phyloP scores from a whole-genome alignment of 805 yeast species.

The Schizosaccharomyces cryophilus region DNA sequence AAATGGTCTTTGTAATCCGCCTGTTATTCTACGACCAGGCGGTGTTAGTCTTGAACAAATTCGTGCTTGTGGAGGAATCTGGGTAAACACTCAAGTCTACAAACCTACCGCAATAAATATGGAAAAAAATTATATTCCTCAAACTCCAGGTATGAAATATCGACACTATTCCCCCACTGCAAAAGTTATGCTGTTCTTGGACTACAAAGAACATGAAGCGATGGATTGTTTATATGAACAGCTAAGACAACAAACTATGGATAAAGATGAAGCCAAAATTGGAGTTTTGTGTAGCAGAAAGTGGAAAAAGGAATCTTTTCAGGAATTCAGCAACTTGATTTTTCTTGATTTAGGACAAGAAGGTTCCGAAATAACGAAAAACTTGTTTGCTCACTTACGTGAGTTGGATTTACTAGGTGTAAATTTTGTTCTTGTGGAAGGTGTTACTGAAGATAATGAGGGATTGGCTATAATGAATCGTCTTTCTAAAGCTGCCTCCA shows the following conservation, averaged over 20 bases:
- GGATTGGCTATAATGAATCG: conserved; percentile 93
- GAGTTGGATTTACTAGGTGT: conserved; percentile 46
- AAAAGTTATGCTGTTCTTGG: conserved; percentile 32
- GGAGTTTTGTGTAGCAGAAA: not conserved
- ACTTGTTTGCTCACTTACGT: conserved; percentile 47
- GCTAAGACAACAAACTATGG: not conserved
- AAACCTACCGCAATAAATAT: conserved; percentile 35
- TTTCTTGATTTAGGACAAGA: conserved; percentile 18
- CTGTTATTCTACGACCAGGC: conserved; percentile 79
- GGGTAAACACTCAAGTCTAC: conserved; percentile 33
- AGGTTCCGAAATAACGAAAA: conserved; percentile 44
- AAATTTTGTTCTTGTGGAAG: conserved; percentile 62
- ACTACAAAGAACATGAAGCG: not conserved
- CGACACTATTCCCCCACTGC: conserved; percentile 86
- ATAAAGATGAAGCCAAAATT: not conserved
- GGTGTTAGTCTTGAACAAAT: conserved; percentile 71
- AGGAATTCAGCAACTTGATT: not conserved
- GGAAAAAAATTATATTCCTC: conserved; percentile 8
- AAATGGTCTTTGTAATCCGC: conserved; percentile 68
- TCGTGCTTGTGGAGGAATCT: conserved; percentile 36
- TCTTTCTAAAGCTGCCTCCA: conserved; percentile 56
- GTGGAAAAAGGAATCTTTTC: not conserved
- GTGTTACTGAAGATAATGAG: conserved; percentile 46
- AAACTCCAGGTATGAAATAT: conserved; percentile 96
- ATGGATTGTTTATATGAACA: not conserved